phyloP scores from a whole-genome alignment of 139 green algal species.

The Asterochloris erici region DNA sequence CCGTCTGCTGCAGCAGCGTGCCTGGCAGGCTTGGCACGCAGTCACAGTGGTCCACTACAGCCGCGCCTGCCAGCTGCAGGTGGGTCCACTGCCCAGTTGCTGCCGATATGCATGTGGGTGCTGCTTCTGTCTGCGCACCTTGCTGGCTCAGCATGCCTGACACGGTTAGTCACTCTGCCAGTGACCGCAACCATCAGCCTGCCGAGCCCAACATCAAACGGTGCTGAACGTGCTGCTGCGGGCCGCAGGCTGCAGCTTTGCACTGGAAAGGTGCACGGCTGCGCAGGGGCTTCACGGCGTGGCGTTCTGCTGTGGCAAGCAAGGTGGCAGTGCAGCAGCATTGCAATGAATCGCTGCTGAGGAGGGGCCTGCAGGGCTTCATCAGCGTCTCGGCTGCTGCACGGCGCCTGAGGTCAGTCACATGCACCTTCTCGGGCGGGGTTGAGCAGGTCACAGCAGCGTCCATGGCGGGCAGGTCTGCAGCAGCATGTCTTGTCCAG shows the following conservation, averaged over 20 bases:
- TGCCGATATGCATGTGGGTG: neutral
- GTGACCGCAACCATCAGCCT: neutral
- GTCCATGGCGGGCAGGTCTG: neutral
- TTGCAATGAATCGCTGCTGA: neutral
- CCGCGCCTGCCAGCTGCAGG: constrained; percentile 9
- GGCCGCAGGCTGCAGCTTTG: neutral
- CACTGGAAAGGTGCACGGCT: neutral
- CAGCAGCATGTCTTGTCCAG: no score
- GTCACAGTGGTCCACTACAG: constrained; percentile 4
- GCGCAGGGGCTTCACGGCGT: neutral
- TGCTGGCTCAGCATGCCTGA: neutral
- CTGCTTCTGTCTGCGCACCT: neutral
- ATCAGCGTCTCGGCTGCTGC: neutral
- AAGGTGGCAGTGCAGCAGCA: neutral
- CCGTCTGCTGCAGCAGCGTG: neutral
- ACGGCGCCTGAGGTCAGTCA: neutral
- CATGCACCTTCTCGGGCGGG: neutral
- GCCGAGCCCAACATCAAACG: no score
- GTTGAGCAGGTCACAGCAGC: neutral
- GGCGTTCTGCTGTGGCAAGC: neutral
- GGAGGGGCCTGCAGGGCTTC: neutral
- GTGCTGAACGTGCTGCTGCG: neutral
- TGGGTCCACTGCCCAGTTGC: neutral
- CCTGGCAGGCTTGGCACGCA: constrained; percentile 10
- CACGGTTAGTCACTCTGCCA: neutral